These are phyloP conservation scores for Vinca major DNA, from an alignment of 305 asterid genomes.

Conservation along the genomic window DNA sequence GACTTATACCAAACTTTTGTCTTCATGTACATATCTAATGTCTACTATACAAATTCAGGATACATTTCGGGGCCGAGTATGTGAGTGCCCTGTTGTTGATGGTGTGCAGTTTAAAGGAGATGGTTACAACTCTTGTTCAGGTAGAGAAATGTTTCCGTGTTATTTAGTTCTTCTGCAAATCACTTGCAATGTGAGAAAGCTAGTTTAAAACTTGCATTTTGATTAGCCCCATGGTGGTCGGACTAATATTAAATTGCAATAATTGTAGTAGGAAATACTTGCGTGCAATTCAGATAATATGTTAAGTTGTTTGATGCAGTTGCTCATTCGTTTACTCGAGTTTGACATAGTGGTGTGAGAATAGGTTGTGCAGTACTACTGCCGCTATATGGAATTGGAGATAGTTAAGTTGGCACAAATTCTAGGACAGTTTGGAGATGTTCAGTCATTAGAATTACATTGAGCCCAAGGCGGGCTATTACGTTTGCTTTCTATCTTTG, in stretches of 20 bases:
- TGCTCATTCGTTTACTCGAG: background rate
- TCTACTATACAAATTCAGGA: conserved; percentile 41
- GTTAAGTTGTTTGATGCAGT: background rate
- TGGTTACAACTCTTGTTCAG: conserved; percentile 77
- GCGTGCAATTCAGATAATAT: background rate
- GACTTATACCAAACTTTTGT: conserved; percentile 3
- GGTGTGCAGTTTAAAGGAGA: conserved; percentile 97
- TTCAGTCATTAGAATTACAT: background rate
- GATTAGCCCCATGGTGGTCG: background rate
- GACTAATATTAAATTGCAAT: background rate
- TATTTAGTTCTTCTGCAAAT: background rate
- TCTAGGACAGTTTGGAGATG: background rate
- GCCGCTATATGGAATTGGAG: background rate
- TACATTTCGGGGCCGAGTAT: conserved; percentile 87
- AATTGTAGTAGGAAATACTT: background rate
- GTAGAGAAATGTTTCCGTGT: conserved; percentile 29
- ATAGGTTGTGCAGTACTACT: background rate
- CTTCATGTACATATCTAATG: conserved; percentile 13
- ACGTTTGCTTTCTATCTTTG: background rate
- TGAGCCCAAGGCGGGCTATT: background rate
- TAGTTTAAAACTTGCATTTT: background rate
- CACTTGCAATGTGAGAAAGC: background rate
- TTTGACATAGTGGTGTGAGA: background rate
- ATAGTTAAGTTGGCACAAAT: background rate
- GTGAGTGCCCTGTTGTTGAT: conserved; percentile 83